These are phyloP conservation scores for Phytopythium delawarense DNA, from an alignment of 352 stramenopile genomes.

Conservation along the genomic window DNA sequence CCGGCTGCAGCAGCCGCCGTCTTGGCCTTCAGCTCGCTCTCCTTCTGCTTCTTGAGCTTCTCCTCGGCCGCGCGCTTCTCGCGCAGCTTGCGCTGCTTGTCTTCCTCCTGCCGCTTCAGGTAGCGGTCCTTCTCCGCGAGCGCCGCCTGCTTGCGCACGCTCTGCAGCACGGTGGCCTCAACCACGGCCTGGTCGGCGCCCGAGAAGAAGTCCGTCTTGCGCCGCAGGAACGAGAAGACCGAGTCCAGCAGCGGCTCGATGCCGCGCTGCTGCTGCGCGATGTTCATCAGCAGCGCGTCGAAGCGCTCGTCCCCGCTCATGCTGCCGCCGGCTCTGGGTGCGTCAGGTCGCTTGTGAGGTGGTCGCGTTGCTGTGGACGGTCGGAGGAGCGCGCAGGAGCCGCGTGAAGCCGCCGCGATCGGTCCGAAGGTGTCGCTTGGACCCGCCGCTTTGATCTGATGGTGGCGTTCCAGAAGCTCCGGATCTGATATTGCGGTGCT, in stretches of 20 bases:
- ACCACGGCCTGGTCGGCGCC: conserved; percentile 76
- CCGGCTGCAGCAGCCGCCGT: conserved; percentile 21
- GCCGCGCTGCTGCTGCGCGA: conserved; percentile 94
- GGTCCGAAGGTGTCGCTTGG: conserved; percentile 4
- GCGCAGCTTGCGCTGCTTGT: conserved; percentile 48
- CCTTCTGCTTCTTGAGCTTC: conserved; percentile 39
- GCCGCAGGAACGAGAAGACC: conserved; percentile 97
- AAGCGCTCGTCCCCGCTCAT: conserved; percentile 74
- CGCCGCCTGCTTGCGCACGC: conserved; percentile 90
- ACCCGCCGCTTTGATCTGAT: background rate
- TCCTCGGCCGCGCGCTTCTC: conserved; percentile 52
- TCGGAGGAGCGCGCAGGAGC: background rate
- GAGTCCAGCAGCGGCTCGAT: conserved; percentile 98
- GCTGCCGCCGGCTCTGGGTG: background rate
- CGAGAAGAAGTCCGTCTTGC: conserved; percentile 99
- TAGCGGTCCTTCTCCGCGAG: conserved; percentile 81
- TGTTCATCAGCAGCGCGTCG: conserved; percentile 96
- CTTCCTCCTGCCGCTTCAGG: conserved; percentile 69
- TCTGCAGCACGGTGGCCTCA: conserved; percentile 85
- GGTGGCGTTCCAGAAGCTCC: background rate
- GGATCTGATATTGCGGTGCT: background rate
- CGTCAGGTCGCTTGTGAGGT: no score
- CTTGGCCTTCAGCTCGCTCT: conserved; percentile 19
- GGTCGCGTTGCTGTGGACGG: background rate
- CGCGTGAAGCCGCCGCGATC: background rate